phyloP scores from a whole-genome alignment of 1,139 yeast genomes.

The Saccharomyces hybrid region DNA sequence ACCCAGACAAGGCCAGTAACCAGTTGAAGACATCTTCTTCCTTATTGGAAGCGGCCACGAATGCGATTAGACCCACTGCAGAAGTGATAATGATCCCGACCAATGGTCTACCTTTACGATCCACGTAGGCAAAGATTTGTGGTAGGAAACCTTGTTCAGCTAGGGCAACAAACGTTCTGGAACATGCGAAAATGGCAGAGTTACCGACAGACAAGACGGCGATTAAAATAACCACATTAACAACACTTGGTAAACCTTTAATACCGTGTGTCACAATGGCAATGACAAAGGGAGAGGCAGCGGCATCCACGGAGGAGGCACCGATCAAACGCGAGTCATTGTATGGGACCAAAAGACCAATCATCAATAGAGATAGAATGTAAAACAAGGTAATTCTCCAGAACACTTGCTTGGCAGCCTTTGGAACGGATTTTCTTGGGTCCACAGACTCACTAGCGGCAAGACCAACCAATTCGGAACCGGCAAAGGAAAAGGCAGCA shows the following conservation, averaged over 20 bases:
- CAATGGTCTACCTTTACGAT: constrained; percentile 61
- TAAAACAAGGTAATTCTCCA: constrained; percentile 65
- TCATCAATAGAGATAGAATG: constrained; percentile 39
- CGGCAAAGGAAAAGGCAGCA: constrained; percentile 53
- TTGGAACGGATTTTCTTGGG: constrained; percentile 66
- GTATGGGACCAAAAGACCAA: constrained; percentile 43
- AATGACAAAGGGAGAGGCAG: constrained; percentile 57
- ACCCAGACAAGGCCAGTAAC: constrained; percentile 61
- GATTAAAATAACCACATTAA: constrained; percentile 45
- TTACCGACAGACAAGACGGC: constrained; percentile 69
- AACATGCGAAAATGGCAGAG: constrained; percentile 56
- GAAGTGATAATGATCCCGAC: constrained; percentile 45
- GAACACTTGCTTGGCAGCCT: constrained; percentile 66
- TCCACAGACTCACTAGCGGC: constrained; percentile 82
- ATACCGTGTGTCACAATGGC: constrained; percentile 50
- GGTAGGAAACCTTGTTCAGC: constrained; percentile 63
- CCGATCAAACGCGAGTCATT: constrained; percentile 35
- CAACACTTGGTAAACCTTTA: constrained; percentile 47
- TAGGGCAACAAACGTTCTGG: constrained; percentile 58
- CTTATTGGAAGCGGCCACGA: constrained; percentile 50
- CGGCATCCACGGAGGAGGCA: constrained; percentile 41
- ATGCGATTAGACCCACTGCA: constrained; percentile 49
- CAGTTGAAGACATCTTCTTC: constrained; percentile 55
- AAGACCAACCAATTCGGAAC: constrained; percentile 72
- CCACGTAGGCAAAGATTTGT: constrained; percentile 54